Percentiles rank a stretch among this genome's conserved stretches.
Conservation (phyloP, 768 basidiomycete species). For the Boletus vinaceobasis region DNA sequence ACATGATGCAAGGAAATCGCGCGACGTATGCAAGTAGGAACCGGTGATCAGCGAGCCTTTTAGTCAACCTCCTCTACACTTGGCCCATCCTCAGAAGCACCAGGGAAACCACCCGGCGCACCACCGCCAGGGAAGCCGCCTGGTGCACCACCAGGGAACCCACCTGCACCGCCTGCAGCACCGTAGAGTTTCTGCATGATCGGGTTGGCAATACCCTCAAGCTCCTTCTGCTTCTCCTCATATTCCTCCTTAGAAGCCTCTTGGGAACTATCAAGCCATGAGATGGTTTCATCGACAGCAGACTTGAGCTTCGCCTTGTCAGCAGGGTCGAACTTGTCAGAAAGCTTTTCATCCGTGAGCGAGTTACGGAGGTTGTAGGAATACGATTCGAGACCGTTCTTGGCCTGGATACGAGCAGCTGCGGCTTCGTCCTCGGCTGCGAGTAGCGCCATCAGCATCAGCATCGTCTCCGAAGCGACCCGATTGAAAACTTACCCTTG, state of each 20-base stretch:
- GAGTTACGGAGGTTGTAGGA: slow-evolving; percentile 94
- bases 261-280: slow-evolving; percentile 82
- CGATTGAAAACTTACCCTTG: slow-evolving; percentile 50
- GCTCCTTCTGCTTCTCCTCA: slow-evolving; percentile 88
- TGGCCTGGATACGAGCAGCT: slow-evolving; percentile 74
- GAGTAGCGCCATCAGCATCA: slow-evolving; percentile 9
- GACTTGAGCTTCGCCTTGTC: slow-evolving; percentile 84
- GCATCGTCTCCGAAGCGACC: neutral
- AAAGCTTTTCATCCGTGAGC: slow-evolving; percentile 78
- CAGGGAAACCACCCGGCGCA: slow-evolving; percentile 69
- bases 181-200: slow-evolving; percentile 73
- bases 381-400: slow-evolving; percentile 94
- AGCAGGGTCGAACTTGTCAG: slow-evolving; percentile 79
- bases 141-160: slow-evolving; percentile 57
- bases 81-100: slow-evolving; percentile 75
- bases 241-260: slow-evolving; percentile 95
- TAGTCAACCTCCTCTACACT: slow-evolving; percentile 90
- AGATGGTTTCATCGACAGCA: slow-evolving; percentile 79
- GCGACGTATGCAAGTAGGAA: slow-evolving; percentile 22
- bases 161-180: slow-evolving; percentile 46
- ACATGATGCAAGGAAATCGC: slow-evolving; percentile 28
- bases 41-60: slow-evolving; percentile 21
- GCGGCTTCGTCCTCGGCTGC: slow-evolving; percentile 84
- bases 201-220: slow-evolving; percentile 78
- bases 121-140: slow-evolving; percentile 55